A percentile compares a stretch with the other conserved stretches of the same genome.
These are phyloP conservation scores for Lecanicillium sp. DNA, from an alignment of 2,329 filamentous ascomycete species.

Conservation along the genomic window DNA sequence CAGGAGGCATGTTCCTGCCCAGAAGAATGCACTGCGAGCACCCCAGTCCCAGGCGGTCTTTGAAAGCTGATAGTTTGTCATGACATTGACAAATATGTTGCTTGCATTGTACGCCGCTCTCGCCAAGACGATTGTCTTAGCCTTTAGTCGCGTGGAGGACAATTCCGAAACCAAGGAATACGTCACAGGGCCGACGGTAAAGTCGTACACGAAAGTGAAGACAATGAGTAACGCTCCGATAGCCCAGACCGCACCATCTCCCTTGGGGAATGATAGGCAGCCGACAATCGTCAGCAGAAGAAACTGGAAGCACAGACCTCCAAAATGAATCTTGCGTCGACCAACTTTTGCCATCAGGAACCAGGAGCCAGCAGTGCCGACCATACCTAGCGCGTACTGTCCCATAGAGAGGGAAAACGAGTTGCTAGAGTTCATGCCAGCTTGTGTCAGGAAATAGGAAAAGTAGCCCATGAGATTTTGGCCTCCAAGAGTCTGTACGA, in stretches of 20 bases:
- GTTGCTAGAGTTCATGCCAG: constrained; percentile 34
- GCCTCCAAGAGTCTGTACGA: constrained; percentile 40
- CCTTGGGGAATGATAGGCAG: constrained; percentile 26
- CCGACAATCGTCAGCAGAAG: constrained; percentile 32
- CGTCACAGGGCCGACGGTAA: constrained; percentile 45
- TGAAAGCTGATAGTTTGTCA: constrained; percentile 40
- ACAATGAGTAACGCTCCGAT: constrained; percentile 40
- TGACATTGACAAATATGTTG: constrained; percentile 42
- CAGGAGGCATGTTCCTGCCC: constrained; percentile 38
- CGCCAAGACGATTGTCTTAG: constrained; percentile 47
- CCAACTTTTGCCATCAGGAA: constrained; percentile 39
- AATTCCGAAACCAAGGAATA: constrained; percentile 46
- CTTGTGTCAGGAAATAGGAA: constrained; percentile 37
- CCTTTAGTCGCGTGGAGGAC: constrained; percentile 44
- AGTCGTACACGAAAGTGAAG: constrained; percentile 46
- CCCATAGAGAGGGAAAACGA: constrained; percentile 39
- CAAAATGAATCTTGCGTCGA: constrained; percentile 40
- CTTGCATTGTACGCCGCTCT: constrained; percentile 34
- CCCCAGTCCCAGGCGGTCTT: constrained; percentile 39
- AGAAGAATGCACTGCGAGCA: constrained; percentile 39
- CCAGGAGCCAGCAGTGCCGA: constrained; percentile 45
- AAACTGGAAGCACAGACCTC: constrained; percentile 33
- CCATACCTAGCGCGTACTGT: constrained; percentile 40
- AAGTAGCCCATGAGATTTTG: constrained; percentile 42
- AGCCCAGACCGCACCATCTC: constrained; percentile 30